Base-by-base conservation (phyloP, 2,329 filamentous ascomycete species). In the Penicillium sp. region DNA sequence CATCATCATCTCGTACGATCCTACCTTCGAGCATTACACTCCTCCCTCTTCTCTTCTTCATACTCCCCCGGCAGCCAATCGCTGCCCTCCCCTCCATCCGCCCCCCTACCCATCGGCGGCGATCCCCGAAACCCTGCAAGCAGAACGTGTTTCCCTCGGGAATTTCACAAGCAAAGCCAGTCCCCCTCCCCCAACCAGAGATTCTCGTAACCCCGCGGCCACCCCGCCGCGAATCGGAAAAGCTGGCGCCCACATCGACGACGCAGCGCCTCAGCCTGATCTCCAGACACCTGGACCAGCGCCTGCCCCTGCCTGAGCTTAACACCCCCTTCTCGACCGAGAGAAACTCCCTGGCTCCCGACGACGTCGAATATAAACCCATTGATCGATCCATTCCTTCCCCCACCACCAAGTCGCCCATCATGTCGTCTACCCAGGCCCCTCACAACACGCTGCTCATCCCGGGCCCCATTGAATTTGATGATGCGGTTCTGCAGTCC, bases 381-480 rank as follows among this genome's bases (percentile, higher is more conserved):
- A 64, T 76, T 68, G 71, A 77, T 63, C 70, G 72, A 57, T 70
- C 72, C 6, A 57, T 67, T 58, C 62, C 62, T 62, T 64, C 71
- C 58, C 65, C 67, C 49, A 55, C 62, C 55, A 56, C 64, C 55
- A 42, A 43, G 38, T 62, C 70, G 53, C 67, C 70, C 71, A 83
- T 72, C 57, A 87, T 87, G 84, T 87, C 85, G 84, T 87, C 85
- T 43, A 75, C 71, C 58, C 86, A 89, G 79, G 71, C 84, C 57
- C 77, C 83, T 58, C 87, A 89, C 74, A 82, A 86, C 56, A 89
- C 94, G 58, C 84, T 99, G 79, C 87, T 99, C 80, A 98, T 99
- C 74, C 95, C 95, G 53, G 95, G 95, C 66, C 95, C 95, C 73
- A 96, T 98, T 78, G 94, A 98, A 82, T 97, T 97, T 75, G 94